phyloP scores from a whole-genome alignment of 2,329 filamentous ascomycete species.

The Metarhizium anisopliae region DNA sequence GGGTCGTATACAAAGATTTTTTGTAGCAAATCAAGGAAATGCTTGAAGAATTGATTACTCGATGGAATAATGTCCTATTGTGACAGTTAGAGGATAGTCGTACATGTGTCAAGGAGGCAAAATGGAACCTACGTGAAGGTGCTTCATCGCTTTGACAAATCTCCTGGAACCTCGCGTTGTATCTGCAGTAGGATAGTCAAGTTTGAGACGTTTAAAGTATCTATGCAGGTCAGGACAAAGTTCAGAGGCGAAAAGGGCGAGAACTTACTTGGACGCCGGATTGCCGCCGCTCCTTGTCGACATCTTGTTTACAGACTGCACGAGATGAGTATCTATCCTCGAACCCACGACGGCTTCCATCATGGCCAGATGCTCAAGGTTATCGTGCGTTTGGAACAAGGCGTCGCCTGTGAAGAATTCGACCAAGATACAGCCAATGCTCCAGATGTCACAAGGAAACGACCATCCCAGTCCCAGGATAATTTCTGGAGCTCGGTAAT shows the following conservation, averaged over 20 bases:
- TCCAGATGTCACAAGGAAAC: slow-evolving; percentile 65
- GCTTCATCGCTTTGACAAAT: slow-evolving; percentile 67
- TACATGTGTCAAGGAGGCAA: background rate
- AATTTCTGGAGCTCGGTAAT: slow-evolving; percentile 63
- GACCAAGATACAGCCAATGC: slow-evolving; percentile 63
- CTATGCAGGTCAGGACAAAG: slow-evolving; percentile 25
- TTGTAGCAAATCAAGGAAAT: slow-evolving; percentile 48
- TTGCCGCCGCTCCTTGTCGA: slow-evolving; percentile 48
- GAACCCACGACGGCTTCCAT: slow-evolving; percentile 60
- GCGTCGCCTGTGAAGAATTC: slow-evolving; percentile 66
- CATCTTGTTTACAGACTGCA: slow-evolving; percentile 40
- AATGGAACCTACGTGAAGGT: slow-evolving; percentile 42
- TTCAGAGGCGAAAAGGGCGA: background rate
- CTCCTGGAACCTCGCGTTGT: slow-evolving; percentile 55
- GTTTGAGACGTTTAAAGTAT: slow-evolving; percentile 56
- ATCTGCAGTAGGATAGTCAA: slow-evolving; percentile 56
- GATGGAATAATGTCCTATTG: slow-evolving; percentile 42
- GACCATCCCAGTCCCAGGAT: slow-evolving; percentile 64
- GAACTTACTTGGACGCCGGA: slow-evolving; percentile 52
- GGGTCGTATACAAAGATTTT: slow-evolving; percentile 57
- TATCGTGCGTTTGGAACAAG: slow-evolving; percentile 64
- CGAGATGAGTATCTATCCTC: slow-evolving; percentile 49
- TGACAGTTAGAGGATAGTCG: background rate
- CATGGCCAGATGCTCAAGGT: slow-evolving; percentile 66
- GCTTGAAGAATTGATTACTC: slow-evolving; percentile 41